Evolutionary conservation across 2,329 filamentous ascomycete genomes (phyloP), one percentile per base, ranked within the genome.

Genomic region (Hirsutella minnesotensis): DNA sequence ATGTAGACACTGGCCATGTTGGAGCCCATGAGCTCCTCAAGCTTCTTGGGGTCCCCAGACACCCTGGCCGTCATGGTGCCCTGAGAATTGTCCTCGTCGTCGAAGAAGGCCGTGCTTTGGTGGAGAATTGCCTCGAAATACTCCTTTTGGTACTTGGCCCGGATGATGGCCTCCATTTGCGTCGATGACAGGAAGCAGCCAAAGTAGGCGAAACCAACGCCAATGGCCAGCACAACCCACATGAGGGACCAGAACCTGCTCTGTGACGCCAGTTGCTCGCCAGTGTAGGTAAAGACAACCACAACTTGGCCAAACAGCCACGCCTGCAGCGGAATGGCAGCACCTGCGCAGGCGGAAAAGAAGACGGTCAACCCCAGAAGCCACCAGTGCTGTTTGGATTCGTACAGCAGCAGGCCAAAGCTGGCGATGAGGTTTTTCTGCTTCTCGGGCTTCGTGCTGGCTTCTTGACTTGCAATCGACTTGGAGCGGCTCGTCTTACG

Each of bases 171-270:
- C 40, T 73, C 65, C 44, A 75, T 56, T 13, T 62, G 60, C 2
- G 65, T 73, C 2, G 75, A 61, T 24, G 54, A 46, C 27, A 56
- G 49, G 41, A 63, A 51, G 22, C 54, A 51, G 4, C 46, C 46
- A 42, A 75, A 75, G 55, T 82, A 82, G 15, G 68, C 60, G 0
- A 72, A 2, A 2, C 73, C 74, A 9, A 70, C 59, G 9, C 60
- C 69, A 4, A 72, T 63, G 2, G 78, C 79, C 22, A 81, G 61
- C 0, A 77, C 58, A 18, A 76, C 65, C 65, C 79, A 84, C 75
- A 83, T 83, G 46, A 79, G 65, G 0, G 77, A 70, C 75, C 76
- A 83, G 55, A 81, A 82, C 40, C 73, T 67, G 27, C 68, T 69
- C 34, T 68, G 61, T 2, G 62, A 57, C 35, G 57, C 51, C 38